phyloP scores from a whole-genome alignment of 371 early-diverging fungal genomes.

The Rhizopus microsporus region DNA sequence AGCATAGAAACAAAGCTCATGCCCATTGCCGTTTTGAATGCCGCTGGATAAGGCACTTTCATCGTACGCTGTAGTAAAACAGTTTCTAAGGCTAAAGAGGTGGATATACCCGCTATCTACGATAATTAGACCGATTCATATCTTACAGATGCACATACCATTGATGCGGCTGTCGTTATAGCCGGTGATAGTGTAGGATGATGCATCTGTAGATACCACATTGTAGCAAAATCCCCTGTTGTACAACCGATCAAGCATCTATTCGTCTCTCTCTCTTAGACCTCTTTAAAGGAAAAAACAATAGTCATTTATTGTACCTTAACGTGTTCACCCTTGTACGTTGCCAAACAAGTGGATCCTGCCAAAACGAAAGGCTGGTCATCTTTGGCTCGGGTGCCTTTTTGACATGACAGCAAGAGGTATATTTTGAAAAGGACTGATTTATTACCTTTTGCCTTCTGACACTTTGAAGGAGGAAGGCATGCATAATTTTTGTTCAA shows the following conservation, averaged over 20 bases:
- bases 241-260: constrained; percentile 59
- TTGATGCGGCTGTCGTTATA: constrained; percentile 44
- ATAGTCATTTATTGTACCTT: constrained; percentile 19
- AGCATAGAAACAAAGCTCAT: constrained; percentile 63
- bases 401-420: not conserved
- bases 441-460: not conserved
- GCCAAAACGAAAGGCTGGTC: constrained; percentile 42
- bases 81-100: constrained; percentile 54
- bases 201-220: constrained; percentile 51
- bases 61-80: constrained; percentile 45
- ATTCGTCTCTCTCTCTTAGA: not conserved
- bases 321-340: constrained; percentile 51
- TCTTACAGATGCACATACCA: constrained; percentile 28
- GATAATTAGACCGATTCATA: not conserved
- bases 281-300: not conserved
- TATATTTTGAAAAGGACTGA: not conserved
- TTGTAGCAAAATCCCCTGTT: constrained; percentile 51
- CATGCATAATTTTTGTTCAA: too few relatives aligned
- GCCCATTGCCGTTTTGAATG: constrained; percentile 58
- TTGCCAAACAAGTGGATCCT: constrained; percentile 48
- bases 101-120: constrained; percentile 49
- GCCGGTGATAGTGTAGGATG: constrained; percentile 46
- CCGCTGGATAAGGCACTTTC: constrained; percentile 33
- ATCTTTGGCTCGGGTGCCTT: not conserved
- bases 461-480: too few relatives aligned